Conservation (phyloP, 106 monocot genomes). For the Allium fistulosum region DNA sequence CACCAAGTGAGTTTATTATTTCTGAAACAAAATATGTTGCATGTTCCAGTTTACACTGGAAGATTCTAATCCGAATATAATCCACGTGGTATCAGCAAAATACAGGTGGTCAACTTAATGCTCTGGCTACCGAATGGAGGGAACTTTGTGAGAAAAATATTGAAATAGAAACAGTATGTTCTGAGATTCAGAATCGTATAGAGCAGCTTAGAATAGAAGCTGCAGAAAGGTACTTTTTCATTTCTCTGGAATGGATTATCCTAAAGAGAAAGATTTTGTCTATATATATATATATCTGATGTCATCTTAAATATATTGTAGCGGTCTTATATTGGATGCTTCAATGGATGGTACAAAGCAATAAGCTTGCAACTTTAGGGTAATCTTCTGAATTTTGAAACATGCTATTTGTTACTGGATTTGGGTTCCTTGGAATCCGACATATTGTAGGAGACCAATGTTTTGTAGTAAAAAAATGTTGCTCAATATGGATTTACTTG, state of each 20-base stretch:
- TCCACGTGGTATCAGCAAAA: constrained; percentile 53
- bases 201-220: constrained; percentile 60
- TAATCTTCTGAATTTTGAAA: background rate
- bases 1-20: constrained; percentile 53
- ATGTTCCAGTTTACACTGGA: too few species aligned
- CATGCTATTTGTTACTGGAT: too few species aligned
- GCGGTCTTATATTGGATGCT: constrained; percentile 17
- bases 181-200: constrained; percentile 50
- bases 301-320: constrained; percentile 1
- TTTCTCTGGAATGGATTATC: background rate
- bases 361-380: background rate
- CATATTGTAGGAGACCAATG: too few species aligned
- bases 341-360: background rate
- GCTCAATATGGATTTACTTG: too few species aligned
- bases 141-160: constrained; percentile 90
- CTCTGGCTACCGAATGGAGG: constrained; percentile 65
- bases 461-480: too few species aligned
- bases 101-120: constrained; percentile 61
- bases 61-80: too few species aligned
- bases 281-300: background rate
- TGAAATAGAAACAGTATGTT: constrained; percentile 73
- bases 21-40: too few species aligned
- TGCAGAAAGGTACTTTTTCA: constrained; percentile 29
- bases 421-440: too few species aligned
- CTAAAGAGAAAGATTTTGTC: too few species aligned